Evolutionary conservation across 2,329 filamentous ascomycete genomes (phyloP), one percentile per base, ranked within the genome.

Genomic region (Penicillium sp.): DNA sequence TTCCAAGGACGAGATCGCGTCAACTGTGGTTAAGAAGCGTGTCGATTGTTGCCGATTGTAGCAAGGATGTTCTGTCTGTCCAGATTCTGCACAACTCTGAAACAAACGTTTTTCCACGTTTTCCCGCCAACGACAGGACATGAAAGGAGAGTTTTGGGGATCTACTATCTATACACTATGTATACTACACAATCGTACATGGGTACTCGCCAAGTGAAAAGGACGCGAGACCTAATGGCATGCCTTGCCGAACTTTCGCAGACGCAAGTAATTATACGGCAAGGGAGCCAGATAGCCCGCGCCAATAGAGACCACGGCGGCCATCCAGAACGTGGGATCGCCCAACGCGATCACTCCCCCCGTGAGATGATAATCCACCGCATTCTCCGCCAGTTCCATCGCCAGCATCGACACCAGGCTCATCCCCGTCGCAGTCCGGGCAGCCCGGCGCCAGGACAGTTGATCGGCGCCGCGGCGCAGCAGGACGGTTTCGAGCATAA

Each of bases 381-480:
- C 53, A 54, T 84, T 84, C 58, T 84, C 77, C 0, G 77, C 80
- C 3, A 72, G 54, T 60, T 84, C 81, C 81, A 84, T 84, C 0
- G 81, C 79, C 2, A 83, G 8, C 82, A 84, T 84, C 0, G 81
- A 84, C 8, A 84, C 77, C 41, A 83, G 66, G 51, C 81, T 84
- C 82, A 84, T 84, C 1, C 82, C 82, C 18, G 78, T 75, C 0
- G 82, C 82, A 0, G 81, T 84, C 37, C 71, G 78, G 2, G 70
- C 73, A 0, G 82, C 81, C 1, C 59, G 60, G 0, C 60, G 49
- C 80, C 79, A 83, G 0, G 77, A 56, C 0, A 84, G 65, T 7
- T 67, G 62, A 46, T 84, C 81, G 1, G 69, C 71, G 1, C 81
- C 81, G 1, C 72, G 58, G 0, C 73, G 73, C 1, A 84, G 75